Conservation (phyloP, 2,329 filamentous ascomycete species). For the Colletotrichum caudatum region DNA sequence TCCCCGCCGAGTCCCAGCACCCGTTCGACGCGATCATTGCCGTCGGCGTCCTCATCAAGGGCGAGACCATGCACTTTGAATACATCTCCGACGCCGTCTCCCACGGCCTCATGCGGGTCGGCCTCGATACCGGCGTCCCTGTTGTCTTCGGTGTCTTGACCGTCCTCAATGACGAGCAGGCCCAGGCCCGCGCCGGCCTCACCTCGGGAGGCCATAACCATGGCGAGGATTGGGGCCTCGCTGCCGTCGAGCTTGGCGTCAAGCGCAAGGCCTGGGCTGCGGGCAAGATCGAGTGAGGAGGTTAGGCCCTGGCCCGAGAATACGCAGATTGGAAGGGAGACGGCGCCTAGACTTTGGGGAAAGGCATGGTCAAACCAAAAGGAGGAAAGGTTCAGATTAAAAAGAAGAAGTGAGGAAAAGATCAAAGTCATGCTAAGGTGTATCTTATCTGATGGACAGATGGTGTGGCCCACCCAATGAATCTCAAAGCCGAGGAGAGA, state of each 20-base stretch:
- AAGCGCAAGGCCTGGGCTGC: slow-evolving; percentile 88
- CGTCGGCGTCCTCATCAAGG: slow-evolving; percentile 96
- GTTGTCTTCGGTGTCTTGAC: slow-evolving; percentile 95
- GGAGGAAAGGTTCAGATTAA: not conserved
- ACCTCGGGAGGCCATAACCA: slow-evolving; percentile 83
- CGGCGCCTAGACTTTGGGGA: not conserved
- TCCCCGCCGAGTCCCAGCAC: slow-evolving; percentile 58
- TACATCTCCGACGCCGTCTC: slow-evolving; percentile 95
- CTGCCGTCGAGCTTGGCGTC: slow-evolving; percentile 91
- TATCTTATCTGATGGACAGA: not conserved
- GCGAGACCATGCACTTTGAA: slow-evolving; percentile 99
- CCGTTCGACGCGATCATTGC: slow-evolving; percentile 95
- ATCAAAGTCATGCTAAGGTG: not conserved
- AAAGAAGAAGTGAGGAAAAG: not conserved
- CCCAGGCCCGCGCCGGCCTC: slow-evolving; percentile 84
- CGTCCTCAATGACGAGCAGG: slow-evolving; percentile 89
- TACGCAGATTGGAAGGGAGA: slow-evolving; percentile 34
- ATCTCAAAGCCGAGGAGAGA: not conserved
- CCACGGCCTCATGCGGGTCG: slow-evolving; percentile 93
- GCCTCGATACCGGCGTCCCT: slow-evolving; percentile 88
- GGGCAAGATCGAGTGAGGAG: slow-evolving; percentile 70
- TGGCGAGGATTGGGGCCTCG: slow-evolving; percentile 94
- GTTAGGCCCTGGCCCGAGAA: slow-evolving; percentile 7
- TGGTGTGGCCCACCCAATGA: slow-evolving; percentile 3
- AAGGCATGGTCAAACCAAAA: not conserved